phyloP scores from a whole-genome alignment of 2,329 filamentous ascomycete species.

The Fusarium virguliforme region DNA sequence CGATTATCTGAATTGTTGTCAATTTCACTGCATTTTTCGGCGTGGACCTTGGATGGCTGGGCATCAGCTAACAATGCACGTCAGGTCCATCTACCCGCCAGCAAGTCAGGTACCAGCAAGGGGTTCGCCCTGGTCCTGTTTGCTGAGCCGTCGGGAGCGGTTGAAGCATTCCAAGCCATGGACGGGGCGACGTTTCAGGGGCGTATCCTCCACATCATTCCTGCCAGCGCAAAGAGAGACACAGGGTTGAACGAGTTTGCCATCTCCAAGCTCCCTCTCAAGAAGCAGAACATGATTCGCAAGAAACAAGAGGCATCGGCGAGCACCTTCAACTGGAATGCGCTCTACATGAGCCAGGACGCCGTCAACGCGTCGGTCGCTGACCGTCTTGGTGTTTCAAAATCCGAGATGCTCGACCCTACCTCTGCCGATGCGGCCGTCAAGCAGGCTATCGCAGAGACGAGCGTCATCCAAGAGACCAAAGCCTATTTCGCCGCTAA shows the following conservation, averaged over 20 bases:
- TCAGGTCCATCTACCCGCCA: constrained; percentile 89
- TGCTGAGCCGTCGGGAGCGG: constrained; percentile 78
- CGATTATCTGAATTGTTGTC: constrained; percentile 78
- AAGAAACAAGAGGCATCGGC: constrained; percentile 86
- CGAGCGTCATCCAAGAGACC: constrained; percentile 94
- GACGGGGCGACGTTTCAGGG: constrained; percentile 94
- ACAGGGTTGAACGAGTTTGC: constrained; percentile 88
- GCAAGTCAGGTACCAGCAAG: constrained; percentile 82
- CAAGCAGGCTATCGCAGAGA: constrained; percentile 97
- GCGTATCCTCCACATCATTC: constrained; percentile 90
- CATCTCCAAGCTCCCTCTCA: constrained; percentile 91
- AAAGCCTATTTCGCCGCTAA: constrained; percentile 91
- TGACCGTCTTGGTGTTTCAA: constrained; percentile 87
- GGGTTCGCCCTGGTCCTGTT: constrained; percentile 93
- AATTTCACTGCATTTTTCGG: constrained; percentile 47
- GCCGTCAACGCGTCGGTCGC: constrained; percentile 93
- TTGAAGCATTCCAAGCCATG: constrained; percentile 82
- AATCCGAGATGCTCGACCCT: constrained; percentile 94
- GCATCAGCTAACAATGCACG: constrained; percentile 51
- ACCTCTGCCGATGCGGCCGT: constrained; percentile 94
- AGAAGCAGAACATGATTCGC: constrained; percentile 93
- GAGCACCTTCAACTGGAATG: constrained; percentile 95
- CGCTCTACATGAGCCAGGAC: constrained; percentile 98
- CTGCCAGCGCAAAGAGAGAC: constrained; percentile 86
- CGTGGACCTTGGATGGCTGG: constrained; percentile 36